Base-by-base conservation (phyloP, 1,139 yeast genomes). In the Diutina siamensis region DNA sequence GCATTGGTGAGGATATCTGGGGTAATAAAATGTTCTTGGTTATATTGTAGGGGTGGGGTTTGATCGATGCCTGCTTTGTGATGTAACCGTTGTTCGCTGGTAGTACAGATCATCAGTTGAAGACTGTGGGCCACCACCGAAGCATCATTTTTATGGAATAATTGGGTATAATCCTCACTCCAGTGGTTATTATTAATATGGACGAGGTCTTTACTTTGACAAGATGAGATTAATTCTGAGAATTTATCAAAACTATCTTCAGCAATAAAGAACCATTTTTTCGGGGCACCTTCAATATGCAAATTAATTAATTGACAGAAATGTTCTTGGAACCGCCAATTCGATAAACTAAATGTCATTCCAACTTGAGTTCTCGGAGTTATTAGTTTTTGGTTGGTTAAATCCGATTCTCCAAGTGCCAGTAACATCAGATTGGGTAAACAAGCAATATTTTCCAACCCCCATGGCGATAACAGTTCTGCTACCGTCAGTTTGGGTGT, bases 241-340 rank as follows among this genome's bases (percentile, higher is more conserved):
- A 81, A 85, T 49, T 72, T 73, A 8, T 66, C 75, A 45, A 80
- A 77, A 47, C 78, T 79, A 51, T 67, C 67, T n/a, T 84, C 87
- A 0, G 92, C 82, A 18, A 88, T 74, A 41, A 87, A 78, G 54
- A 82, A 85, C 94, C 95, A 84, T n/a, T 81, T 64, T 55, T 79
- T 81, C 22, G 74, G 63, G 3, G 80, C 81, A 8, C 95, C 95
- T 46, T 74, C 61, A 53, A 83, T 84, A 50, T 79, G 85, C 54
- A 75, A 84, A 56, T 81, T 82, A 25, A 78, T 67, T 9, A 75
- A 64, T 49, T 83, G 83, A 1, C 88, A 65, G 57, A 79, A 80
- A 53, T 83, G 92, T 53, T 86, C 95, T 55, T 83, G 94, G 46
- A 76, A 65, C 46, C 69, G 71, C 95, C 95, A 88, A 52, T 82